These are phyloP conservation scores for Aspergillus ellipticus DNA, from an alignment of 495 filamentous ascomycete species.

Conservation along the genomic window DNA sequence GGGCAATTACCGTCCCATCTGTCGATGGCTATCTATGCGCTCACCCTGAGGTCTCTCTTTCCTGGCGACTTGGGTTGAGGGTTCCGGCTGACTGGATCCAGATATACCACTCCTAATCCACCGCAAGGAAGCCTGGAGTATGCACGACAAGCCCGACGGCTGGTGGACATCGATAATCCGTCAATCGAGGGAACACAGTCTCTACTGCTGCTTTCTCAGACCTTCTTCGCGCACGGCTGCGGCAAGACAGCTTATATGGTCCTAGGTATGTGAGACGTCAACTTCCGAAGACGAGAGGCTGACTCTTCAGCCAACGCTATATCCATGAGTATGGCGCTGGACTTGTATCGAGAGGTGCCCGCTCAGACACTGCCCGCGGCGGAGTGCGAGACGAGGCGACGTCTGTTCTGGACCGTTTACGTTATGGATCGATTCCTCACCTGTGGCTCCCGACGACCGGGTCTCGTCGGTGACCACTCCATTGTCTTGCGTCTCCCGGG, in stretches of 20 bases:
- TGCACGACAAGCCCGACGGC: slow-evolving; percentile 58
- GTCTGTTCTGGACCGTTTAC: slow-evolving; percentile 82
- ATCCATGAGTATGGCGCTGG: slow-evolving; percentile 75
- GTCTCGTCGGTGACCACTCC: slow-evolving; percentile 69
- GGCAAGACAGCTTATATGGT: slow-evolving; percentile 86
- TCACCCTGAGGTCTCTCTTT: slow-evolving; percentile 39
- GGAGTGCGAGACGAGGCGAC: slow-evolving; percentile 69
- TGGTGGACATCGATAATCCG: slow-evolving; percentile 75
- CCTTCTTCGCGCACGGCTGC: slow-evolving; percentile 71
- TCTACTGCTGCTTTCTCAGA: slow-evolving; percentile 69
- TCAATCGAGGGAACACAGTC: slow-evolving; percentile 72
- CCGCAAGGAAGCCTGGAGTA: slow-evolving; percentile 55
- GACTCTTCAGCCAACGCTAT: slow-evolving; percentile 60
- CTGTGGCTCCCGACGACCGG: slow-evolving; percentile 74
- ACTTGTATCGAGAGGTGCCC: slow-evolving; percentile 69
- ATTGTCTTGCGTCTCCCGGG: slow-evolving; percentile 69
- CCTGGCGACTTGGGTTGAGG: not conserved
- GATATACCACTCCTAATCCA: slow-evolving; percentile 49
- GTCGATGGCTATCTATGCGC: slow-evolving; percentile 68
- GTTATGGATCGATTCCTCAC: slow-evolving; percentile 75
- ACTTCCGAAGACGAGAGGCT: not conserved
- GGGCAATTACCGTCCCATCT: slow-evolving; percentile 62
- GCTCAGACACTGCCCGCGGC: slow-evolving; percentile 51
- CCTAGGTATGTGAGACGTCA: slow-evolving; percentile 50
- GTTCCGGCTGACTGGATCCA: slow-evolving; percentile 21